Base-by-base conservation (phyloP, 805 yeast genomes). In the Monosporozyma yasuniensis region DNA sequence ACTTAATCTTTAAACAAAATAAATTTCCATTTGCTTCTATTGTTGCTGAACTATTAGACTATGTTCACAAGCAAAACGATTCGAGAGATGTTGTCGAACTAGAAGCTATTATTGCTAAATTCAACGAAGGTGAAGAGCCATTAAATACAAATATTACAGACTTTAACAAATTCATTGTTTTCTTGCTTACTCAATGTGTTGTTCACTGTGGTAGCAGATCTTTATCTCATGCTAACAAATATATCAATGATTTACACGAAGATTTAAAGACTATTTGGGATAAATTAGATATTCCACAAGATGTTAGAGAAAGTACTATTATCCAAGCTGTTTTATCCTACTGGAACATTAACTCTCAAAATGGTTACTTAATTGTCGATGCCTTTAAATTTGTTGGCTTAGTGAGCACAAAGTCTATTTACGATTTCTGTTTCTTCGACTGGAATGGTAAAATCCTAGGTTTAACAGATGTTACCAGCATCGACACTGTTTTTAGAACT, bases 121-220 rank as follows among this genome's bases (percentile, higher is more conserved):
- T 73, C 10, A 21, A 39, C 14, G 42, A 39, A 22, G 42, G 42
- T 2, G 66, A 59, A 44, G 61, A 60, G n/a, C 60, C 59, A 53
- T 47, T 50, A 45, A 61, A 58, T 10, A 54, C 42, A 51, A 19
- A n/a, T 9, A 73, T 71, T 21, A 63, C 63, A 1, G 65, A 71
- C 42, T 57, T 71, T 41, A 70, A 71, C 23, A 66, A 68, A 57
- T 73, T 83, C 49, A 64, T 83, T 35, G 71, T 85, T 16, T 78
- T 83, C 27, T 68, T 86, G 14, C 66, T 88, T 12, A 74, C 83
- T 58, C 91, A 87, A 60, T 73, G 84, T 0, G 74, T 87, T 47
- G 84, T 91, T 44, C 82, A 82, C 56, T 82, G 88, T 51, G 97
- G 98, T 12, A 83, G 88, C 44, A 77, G 97, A 62, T 90, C 97